Base-by-base conservation (phyloP, 768 basidiomycete genomes). In the Pholiota microspora region DNA sequence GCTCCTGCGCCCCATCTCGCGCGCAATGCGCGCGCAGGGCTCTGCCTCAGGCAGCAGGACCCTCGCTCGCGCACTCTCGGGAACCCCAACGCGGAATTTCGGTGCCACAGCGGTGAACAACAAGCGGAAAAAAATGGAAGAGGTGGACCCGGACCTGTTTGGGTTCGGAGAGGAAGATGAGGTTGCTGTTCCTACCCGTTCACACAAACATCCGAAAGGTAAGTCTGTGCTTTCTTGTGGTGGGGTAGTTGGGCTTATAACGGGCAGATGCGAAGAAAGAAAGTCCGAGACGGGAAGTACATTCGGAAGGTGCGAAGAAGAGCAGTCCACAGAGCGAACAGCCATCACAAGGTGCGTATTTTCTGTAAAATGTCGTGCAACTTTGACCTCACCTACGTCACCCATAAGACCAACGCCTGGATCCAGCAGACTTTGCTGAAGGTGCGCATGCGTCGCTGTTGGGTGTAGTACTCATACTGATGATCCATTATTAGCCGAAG, bases 1-100 rank as follows among this genome's bases (percentile, higher is more conserved):
- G 48, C 59, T 65, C 36, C 52, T 66, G 46, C 59, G 63, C 32
- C 66, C 64, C 24, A 50, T 66, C 34, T 61, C 69, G 53, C 72
- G 71, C 56, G 63, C 62, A 48, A 59, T 65, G 53, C 68, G 71
- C 60, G 64, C 59, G 10, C 69, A 64, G 35, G 59, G 61, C 21
- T 27, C 57, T 18, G 34, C 54, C 25, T 44, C 54, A 46, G 55
- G 53, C 31, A 48, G 38, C 31, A 49, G 48, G 28, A 49, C 52
- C 29, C 31, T 58, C 18, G 18, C 28, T 13, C 54, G 58, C 24
- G 50, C 57, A 13, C 54, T 63, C 25, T 49, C 59, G 21, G 49
- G 58, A 2, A 51, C 62, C 1, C 40, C 59, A 53, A 59, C 57
- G 51, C 59, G 55, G 25, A 60, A 59, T 31, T 58, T 65, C 34